Evolutionary conservation across 2,329 filamentous ascomycete species (phyloP).

Genomic region (Chaetothyriales sp.): DNA sequence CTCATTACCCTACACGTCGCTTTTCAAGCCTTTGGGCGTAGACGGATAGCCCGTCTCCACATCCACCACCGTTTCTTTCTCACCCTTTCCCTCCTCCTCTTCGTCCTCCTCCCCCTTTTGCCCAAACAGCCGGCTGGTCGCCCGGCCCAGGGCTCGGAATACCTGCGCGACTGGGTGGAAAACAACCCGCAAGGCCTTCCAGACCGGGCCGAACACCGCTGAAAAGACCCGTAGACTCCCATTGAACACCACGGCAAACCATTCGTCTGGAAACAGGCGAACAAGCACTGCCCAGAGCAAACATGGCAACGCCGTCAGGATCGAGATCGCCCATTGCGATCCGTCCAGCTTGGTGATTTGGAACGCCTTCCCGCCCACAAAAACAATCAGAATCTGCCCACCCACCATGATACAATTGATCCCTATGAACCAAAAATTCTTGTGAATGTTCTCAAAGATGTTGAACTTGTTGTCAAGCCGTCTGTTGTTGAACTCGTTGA

Average conservation of each 20-base stretch:
- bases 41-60: not conserved
- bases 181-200: conserved; percentile 19
- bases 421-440: conserved; percentile 75
- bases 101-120: conserved; percentile 6
- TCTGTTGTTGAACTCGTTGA: conserved; percentile 95
- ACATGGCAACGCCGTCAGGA: conserved; percentile 70
- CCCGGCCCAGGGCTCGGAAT: conserved; percentile 13
- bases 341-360: conserved; percentile 53
- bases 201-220: conserved; percentile 29
- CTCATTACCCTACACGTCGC: not conserved
- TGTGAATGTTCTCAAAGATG: conserved; percentile 74
- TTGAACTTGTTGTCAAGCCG: conserved; percentile 91
- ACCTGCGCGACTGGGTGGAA: conserved; percentile 21
- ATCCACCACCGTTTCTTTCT: not conserved
- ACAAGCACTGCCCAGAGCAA: conserved; percentile 70
- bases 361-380: conserved; percentile 70
- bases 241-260: conserved; percentile 27
- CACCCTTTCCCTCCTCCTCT: conserved; percentile 2
- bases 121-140: conserved; percentile 12
- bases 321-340: conserved; percentile 75
- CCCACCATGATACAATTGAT: conserved; percentile 81
- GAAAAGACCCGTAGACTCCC: not conserved
- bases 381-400: conserved; percentile 79
- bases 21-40: not conserved
- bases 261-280: conserved; percentile 63